These are phyloP conservation scores for Sporothrix humicola DNA, from an alignment of 2,329 filamentous ascomycete species.

Conservation along the genomic window DNA sequence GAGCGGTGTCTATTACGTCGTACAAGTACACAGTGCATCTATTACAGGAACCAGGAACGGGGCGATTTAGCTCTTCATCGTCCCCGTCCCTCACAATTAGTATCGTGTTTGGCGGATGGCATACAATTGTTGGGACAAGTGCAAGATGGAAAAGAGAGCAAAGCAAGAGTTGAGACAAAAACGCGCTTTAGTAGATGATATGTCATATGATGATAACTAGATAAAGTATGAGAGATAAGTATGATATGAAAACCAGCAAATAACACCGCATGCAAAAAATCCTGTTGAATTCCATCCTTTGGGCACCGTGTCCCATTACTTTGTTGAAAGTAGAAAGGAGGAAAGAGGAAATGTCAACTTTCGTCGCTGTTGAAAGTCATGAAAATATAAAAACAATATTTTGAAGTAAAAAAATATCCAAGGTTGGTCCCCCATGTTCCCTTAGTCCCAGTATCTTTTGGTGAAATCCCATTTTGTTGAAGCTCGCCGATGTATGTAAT, in stretches of 20 bases:
- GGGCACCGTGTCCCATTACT: constrained; percentile 25
- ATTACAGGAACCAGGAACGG: neutral
- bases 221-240: neutral
- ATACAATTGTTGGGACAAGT: neutral
- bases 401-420: constrained; percentile 10
- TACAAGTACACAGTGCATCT: constrained; percentile 16
- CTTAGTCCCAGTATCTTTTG: constrained; percentile 15
- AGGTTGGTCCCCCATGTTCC: neutral
- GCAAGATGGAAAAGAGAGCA: neutral
- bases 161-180: neutral
- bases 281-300: neutral
- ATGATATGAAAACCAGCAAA: constrained; percentile 7
- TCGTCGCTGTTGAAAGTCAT: constrained; percentile 27
- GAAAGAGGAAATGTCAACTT: neutral
- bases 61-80: neutral
- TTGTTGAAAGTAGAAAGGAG: constrained; percentile 32
- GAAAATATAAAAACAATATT: constrained; percentile 10
- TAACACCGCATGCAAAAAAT: constrained; percentile 20
- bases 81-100: neutral
- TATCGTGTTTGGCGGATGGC: neutral
- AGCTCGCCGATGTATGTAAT: constrained; percentile 3
- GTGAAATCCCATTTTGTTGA: constrained; percentile 18
- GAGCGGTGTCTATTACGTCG: neutral
- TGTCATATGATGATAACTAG: constrained; percentile 1
- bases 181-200: neutral